Evolutionary conservation across 139 green algal species (phyloP).

Genomic region (Axilococcus clingmanii): DNA sequence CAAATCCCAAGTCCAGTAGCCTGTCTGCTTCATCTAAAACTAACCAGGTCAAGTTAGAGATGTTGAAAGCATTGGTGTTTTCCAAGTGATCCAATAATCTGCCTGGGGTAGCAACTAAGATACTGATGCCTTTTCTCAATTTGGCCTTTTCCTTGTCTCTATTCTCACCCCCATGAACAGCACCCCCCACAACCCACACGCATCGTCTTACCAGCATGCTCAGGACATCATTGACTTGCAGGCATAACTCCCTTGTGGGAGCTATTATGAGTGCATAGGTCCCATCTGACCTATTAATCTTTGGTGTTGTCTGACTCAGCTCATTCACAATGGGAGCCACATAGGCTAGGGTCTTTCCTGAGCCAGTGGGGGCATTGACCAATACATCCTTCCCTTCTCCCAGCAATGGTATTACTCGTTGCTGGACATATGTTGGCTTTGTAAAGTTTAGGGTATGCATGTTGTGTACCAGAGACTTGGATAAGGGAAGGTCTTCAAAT

Average conservation of each 20-base stretch:
- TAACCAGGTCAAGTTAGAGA: slow-evolving; percentile 59
- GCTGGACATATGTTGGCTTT: slow-evolving; percentile 55
- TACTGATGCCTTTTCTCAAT: slow-evolving; percentile 79
- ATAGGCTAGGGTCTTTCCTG: slow-evolving; percentile 90
- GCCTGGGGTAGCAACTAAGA: slow-evolving; percentile 80
- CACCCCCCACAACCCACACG: slow-evolving; percentile 38
- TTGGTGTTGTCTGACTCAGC: slow-evolving; percentile 32
- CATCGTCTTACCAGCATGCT: slow-evolving; percentile 31
- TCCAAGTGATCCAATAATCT: slow-evolving; percentile 90
- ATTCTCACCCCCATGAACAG: slow-evolving; percentile 73
- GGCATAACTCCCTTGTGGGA: slow-evolving; percentile 79
- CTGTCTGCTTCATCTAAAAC: slow-evolving; percentile 90
- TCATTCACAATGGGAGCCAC: slow-evolving; percentile 76
- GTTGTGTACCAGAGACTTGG: slow-evolving; percentile 4
- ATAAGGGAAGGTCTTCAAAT: slow-evolving; percentile 19
- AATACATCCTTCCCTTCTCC: slow-evolving; percentile 53
- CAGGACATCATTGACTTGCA: slow-evolving; percentile 54
- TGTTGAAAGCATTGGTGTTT: slow-evolving; percentile 60
- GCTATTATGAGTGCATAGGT: slow-evolving; percentile 67
- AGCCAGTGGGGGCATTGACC: slow-evolving; percentile 64
- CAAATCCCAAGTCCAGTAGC: slow-evolving; percentile 90
- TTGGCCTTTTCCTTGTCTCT: slow-evolving; percentile 86
- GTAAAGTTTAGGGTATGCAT: slow-evolving; percentile 34
- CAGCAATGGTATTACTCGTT: slow-evolving; percentile 32
- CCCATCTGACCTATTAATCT: slow-evolving; percentile 54